Evolutionary conservation across 306 rosid genomes (phyloP), one percentile per base, ranked within the genome.

Genomic region (Quercus wislizeni): DNA sequence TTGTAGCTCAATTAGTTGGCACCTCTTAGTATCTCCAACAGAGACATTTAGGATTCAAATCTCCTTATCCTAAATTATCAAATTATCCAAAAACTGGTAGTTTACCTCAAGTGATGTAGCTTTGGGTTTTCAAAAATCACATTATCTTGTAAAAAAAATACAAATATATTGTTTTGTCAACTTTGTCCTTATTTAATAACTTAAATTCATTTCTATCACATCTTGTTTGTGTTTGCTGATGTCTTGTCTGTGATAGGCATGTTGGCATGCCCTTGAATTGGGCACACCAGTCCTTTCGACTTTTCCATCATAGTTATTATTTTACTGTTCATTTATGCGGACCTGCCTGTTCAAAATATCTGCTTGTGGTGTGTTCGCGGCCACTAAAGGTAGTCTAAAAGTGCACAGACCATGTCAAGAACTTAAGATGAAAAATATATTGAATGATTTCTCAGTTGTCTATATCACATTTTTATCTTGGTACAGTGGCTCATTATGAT

Each of bases 341-440:
- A 67, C 23, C n/a, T 67, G 49, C 71, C 71, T 33, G 38, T 8
- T 67, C 15, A 6, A 67, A 67, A 67, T 59, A 59, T 23, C 27
- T 23, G 10, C 51, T 33, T 67, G 14, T 67, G 49, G 46, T 67
- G 51, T 19, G 14, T 33, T 19, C 7, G 1, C 10, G 15, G 70
- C 69, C 31, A 51, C 69, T 5, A 69, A 59, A 18, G 59, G 8
- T 56, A 38, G 81, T 33, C 21, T 69, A 56, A 69, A 55, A 17
- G 51, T 59, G 19, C 75, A 18, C 73, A 33, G 30, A 62, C 71
- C 73, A 30, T 70, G 51, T 54, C 23, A 38, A 35, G 43, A 74
- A 58, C 65, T 76, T 84, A 57, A 20, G 15, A 19, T 27, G 70
- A 41, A 71, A 7, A 61, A 82, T 21, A 55, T 30, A 69, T 67